Conservation (phyloP, 2,329 filamentous ascomycete species). For the Pestalotiopsis sp. region DNA sequence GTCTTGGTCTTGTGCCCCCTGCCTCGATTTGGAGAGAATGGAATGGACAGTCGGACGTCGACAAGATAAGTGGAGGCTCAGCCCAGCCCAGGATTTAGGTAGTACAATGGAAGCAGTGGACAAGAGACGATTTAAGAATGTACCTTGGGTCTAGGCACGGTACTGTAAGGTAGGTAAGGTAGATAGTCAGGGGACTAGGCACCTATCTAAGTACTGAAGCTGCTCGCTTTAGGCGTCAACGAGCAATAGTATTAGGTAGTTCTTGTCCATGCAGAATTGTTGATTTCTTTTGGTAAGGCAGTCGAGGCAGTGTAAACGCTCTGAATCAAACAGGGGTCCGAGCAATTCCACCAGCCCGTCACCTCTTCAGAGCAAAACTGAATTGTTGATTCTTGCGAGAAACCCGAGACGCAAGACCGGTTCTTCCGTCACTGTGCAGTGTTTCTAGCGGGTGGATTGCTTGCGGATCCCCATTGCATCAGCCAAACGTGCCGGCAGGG, state of each 20-base stretch:
- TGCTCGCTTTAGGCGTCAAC: neutral
- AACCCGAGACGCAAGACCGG: neutral
- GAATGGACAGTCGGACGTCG: neutral
- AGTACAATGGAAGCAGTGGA: neutral
- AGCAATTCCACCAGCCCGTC: neutral
- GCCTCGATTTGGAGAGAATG: neutral
- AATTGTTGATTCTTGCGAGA: neutral
- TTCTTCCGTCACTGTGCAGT: constrained; percentile 13
- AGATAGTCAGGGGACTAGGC: neutral
- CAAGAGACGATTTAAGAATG: neutral
- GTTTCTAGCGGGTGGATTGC: constrained; percentile 3
- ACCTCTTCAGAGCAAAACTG: neutral
- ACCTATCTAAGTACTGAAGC: neutral
- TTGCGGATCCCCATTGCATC: neutral
- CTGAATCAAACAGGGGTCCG: neutral
- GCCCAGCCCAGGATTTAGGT: neutral
- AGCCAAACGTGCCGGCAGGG: constrained; percentile 1
- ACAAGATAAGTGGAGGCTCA: neutral
- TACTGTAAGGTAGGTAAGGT: too few relatives aligned
- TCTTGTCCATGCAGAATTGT: neutral
- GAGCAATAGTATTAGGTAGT: neutral
- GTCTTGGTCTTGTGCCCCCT: constrained; percentile 3
- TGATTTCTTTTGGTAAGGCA: neutral
- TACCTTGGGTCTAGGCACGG: neutral
- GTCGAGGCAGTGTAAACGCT: neutral